Evolutionary conservation across 495 filamentous ascomycete species (phyloP).

Genomic region (Barbatosphaeria neglecta): DNA sequence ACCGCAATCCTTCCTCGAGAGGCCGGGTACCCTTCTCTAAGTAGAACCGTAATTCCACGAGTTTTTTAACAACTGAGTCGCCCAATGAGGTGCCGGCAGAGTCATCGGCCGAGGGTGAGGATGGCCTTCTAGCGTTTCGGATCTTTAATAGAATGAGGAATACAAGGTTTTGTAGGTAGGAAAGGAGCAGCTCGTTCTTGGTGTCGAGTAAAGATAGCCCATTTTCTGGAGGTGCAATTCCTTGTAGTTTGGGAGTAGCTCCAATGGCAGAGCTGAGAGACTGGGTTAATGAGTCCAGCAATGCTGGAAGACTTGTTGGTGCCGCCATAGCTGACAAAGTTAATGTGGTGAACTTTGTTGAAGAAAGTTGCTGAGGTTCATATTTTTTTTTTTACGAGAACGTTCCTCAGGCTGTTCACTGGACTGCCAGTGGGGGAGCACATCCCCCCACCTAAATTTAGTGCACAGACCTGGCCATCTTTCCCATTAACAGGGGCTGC

Average conservation of each 20-base stretch:
- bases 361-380: background rate
- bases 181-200: conserved; percentile 90
- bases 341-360: too few relatives aligned
- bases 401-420: too few relatives aligned
- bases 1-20: conserved; percentile 73
- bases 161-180: conserved; percentile 88
- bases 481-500: background rate
- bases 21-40: conserved; percentile 84
- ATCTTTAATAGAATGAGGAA: conserved; percentile 80
- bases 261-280: conserved; percentile 50
- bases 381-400: background rate
- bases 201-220: conserved; percentile 89
- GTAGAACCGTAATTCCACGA: conserved; percentile 76
- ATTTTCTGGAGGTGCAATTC: conserved; percentile 55
- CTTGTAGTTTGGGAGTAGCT: conserved; percentile 45
- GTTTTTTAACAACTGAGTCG: conserved; percentile 56
- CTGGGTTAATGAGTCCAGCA: conserved; percentile 51
- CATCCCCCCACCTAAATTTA: background rate
- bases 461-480: background rate
- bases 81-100: conserved; percentile 24
- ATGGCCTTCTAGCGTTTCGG: conserved; percentile 38
- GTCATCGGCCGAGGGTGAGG: conserved; percentile 11
- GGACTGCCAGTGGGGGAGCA: background rate
- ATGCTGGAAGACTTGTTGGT: conserved; percentile 36
- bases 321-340: conserved; percentile 33